Percentiles rank a stretch among this genome's conserved stretches.
Conservation (phyloP, 345 rosid genomes). For the Xanthoceras sorbifolium region DNA sequence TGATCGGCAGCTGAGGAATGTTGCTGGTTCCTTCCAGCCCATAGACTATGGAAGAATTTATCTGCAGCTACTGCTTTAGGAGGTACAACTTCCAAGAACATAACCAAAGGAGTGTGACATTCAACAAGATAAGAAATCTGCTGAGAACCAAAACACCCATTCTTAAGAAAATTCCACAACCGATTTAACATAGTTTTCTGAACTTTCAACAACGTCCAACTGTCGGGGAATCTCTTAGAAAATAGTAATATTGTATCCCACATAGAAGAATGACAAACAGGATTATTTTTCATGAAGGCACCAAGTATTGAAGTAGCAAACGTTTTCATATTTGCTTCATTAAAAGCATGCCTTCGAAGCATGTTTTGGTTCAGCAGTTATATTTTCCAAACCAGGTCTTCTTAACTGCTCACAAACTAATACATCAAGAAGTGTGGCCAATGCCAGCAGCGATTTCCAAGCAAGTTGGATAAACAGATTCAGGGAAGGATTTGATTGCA, state of each 20-base stretch:
- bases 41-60: conserved; percentile 65
- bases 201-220: conserved; percentile 68
- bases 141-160: conserved; percentile 89
- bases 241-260: conserved; percentile 86
- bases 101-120: no score
- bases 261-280: conserved; percentile 84
- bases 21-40: conserved; percentile 75
- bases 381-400: conserved; percentile 59
- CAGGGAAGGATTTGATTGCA: not conserved
- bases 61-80: conserved; percentile 55
- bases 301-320: conserved; percentile 77
- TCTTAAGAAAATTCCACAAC: conserved; percentile 79
- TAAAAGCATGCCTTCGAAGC: conserved; percentile 74
- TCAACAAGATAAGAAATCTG: conserved; percentile 91
- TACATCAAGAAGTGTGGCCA: conserved; percentile 87
- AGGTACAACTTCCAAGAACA: conserved; percentile 73
- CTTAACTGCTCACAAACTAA: conserved; percentile 50
- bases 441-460: conserved; percentile 64
- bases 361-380: conserved; percentile 59
- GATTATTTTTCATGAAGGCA: conserved; percentile 84
- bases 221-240: conserved; percentile 72
- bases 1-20: conserved; percentile 53
- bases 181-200: conserved; percentile 64
- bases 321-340: conserved; percentile 60
- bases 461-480: conserved; percentile 23